phyloP scores from a whole-genome alignment of 2,329 filamentous ascomycete species.

The Cylindrodendrum hubeiense region DNA sequence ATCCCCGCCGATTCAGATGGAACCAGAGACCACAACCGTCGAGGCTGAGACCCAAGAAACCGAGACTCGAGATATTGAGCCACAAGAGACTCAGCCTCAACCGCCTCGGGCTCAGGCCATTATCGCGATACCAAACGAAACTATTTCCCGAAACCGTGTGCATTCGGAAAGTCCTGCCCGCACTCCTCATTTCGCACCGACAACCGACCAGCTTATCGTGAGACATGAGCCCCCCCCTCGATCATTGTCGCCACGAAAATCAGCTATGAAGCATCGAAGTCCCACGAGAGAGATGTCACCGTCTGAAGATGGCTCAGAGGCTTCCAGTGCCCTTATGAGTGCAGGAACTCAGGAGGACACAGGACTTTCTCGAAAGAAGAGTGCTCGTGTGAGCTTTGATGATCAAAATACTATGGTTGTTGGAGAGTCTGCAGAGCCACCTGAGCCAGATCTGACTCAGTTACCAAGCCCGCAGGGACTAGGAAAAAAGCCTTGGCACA shows the following conservation, averaged over 20 bases:
- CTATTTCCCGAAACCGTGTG: slow-evolving; percentile 49
- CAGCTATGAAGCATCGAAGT: slow-evolving; percentile 75
- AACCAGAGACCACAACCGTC: slow-evolving; percentile 12
- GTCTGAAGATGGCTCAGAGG: slow-evolving; percentile 61
- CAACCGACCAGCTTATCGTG: slow-evolving; percentile 66
- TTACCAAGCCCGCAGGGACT: slow-evolving; percentile 51
- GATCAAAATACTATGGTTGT: slow-evolving; percentile 70
- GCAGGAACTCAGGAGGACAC: slow-evolving; percentile 52
- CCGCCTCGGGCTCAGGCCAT: background rate
- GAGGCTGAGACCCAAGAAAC: slow-evolving; percentile 1
- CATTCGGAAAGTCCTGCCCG: slow-evolving; percentile 73
- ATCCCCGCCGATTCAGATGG: slow-evolving; percentile 14
- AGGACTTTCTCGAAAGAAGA: slow-evolving; percentile 67
- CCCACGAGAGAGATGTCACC: slow-evolving; percentile 66
- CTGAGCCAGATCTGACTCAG: slow-evolving; percentile 55
- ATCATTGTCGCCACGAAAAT: slow-evolving; percentile 82
- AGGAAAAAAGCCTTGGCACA: slow-evolving; percentile 65
- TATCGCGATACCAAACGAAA: slow-evolving; percentile 34
- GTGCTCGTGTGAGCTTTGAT: slow-evolving; percentile 82
- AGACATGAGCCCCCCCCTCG: slow-evolving; percentile 78
- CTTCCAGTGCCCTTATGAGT: slow-evolving; percentile 48
- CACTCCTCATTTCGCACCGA: slow-evolving; percentile 74
- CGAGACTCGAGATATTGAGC: background rate
- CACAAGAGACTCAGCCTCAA: background rate
- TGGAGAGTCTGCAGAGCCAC: slow-evolving; percentile 57